Conservation (phyloP, 2,329 filamentous ascomycete genomes). For the Cladophialophora exuberans region DNA sequence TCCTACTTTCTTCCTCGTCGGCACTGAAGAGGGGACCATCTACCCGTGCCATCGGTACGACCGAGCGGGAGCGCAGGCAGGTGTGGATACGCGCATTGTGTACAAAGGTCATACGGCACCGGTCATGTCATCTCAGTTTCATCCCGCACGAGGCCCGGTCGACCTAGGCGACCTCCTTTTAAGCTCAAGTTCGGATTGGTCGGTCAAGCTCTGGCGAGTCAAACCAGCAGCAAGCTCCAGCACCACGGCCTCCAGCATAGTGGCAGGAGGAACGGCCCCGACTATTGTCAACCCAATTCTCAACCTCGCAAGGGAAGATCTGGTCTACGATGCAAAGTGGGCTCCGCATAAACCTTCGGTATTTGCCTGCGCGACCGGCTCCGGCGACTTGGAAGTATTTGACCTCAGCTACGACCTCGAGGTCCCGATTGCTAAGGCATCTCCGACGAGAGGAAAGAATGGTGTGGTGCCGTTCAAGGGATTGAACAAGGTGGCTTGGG, state of each 20-base stretch:
- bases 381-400: slow-evolving; percentile 91
- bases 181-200: slow-evolving; percentile 94
- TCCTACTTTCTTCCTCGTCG: slow-evolving; percentile 95
- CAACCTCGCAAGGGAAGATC: slow-evolving; percentile 90
- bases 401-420: slow-evolving; percentile 91
- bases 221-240: slow-evolving; percentile 54
- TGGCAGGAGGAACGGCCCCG: slow-evolving; percentile 35
- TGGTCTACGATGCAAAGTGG: slow-evolving; percentile 96
- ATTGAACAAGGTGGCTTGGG: slow-evolving; percentile 94
- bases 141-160: slow-evolving; percentile 86
- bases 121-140: slow-evolving; percentile 95
- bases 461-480: slow-evolving; percentile 76
- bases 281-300: slow-evolving; percentile 72
- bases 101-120: slow-evolving; percentile 92
- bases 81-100: slow-evolving; percentile 83
- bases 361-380: slow-evolving; percentile 92
- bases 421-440: slow-evolving; percentile 81
- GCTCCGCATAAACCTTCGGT: slow-evolving; percentile 91
- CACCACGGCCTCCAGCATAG: slow-evolving; percentile 49
- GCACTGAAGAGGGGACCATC: slow-evolving; percentile 94
- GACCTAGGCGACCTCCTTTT: slow-evolving; percentile 93
- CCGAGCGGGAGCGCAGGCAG: slow-evolving; percentile 93
- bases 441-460: slow-evolving; percentile 66
- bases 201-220: slow-evolving; percentile 94
- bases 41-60: slow-evolving; percentile 98